Evolutionary conservation across 768 basidiomycete species (phyloP).

Genomic region (Tephrocybe rancida): DNA sequence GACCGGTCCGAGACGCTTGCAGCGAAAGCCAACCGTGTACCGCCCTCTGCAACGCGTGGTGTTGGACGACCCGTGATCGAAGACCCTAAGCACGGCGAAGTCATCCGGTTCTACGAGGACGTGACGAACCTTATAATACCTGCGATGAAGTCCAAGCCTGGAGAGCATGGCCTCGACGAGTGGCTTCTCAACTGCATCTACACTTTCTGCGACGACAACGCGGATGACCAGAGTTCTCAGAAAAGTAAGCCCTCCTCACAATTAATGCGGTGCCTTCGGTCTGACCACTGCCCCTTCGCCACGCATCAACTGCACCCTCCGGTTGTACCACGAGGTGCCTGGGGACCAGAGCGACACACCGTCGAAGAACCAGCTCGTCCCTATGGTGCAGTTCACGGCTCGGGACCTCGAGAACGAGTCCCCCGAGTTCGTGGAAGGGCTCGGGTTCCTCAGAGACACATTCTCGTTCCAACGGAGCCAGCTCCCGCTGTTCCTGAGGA

Average conservation of each 20-base stretch:
- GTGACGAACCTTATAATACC: conserved; percentile 78
- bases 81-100: conserved; percentile 59
- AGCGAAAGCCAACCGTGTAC: conserved; percentile 42
- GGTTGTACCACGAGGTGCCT: conserved; percentile 44
- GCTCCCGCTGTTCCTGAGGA: conserved; percentile 66
- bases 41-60: conserved; percentile 37
- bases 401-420: conserved; percentile 64
- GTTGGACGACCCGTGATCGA: conserved; percentile 39
- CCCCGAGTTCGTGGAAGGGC: conserved; percentile 51
- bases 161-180: conserved; percentile 54
- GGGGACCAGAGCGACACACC: conserved; percentile 29
- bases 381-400: conserved; percentile 64
- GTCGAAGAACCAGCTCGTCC: conserved; percentile 39
- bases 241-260: conserved; percentile 42
- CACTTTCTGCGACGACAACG: conserved; percentile 48
- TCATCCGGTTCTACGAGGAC: conserved; percentile 83
- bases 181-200: conserved; percentile 69
- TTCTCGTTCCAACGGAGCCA: conserved; percentile 76
- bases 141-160: conserved; percentile 48
- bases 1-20: conserved; percentile 49
- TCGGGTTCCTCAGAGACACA: conserved; percentile 61
- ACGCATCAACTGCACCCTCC: conserved; percentile 67
- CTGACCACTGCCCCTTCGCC: conserved; percentile 3
- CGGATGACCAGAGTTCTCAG: conserved; percentile 24
- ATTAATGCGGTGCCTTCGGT: conserved; percentile 11